Conservation (phyloP, 1,139 yeast genomes). For the Blastobotrys persicus region DNA sequence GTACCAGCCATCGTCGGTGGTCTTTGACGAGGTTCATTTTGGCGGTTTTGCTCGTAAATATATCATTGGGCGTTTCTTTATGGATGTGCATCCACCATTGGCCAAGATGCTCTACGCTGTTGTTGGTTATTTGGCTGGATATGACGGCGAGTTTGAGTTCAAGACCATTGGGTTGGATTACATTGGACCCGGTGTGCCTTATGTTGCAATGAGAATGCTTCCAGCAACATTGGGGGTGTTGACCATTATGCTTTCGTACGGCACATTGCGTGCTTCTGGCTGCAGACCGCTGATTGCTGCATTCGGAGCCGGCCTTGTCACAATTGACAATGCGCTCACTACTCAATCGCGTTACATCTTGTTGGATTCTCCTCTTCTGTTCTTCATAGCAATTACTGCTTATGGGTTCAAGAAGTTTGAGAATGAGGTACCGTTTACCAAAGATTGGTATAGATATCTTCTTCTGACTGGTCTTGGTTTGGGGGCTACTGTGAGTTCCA, state of each 20-base stretch:
- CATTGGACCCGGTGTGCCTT: slow-evolving; percentile 75
- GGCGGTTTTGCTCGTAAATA: slow-evolving; percentile 69
- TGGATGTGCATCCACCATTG: slow-evolving; percentile 97
- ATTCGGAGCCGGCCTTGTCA: slow-evolving; percentile 61
- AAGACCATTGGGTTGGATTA: slow-evolving; percentile 87
- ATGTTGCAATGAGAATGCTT: slow-evolving; percentile 78
- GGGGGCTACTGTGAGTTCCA: slow-evolving; percentile 85
- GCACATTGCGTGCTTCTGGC: slow-evolving; percentile 84
- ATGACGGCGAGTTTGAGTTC: slow-evolving; percentile 86
- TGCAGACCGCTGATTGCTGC: slow-evolving; percentile 76
- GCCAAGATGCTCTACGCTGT: slow-evolving; percentile 90
- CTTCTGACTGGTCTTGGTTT: slow-evolving; percentile 74
- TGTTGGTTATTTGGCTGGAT: slow-evolving; percentile 86
- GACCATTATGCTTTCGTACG: slow-evolving; percentile 71
- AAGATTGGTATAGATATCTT: slow-evolving; percentile 68
- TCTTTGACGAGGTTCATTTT: slow-evolving; percentile 87
- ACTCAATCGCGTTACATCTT: slow-evolving; percentile 90
- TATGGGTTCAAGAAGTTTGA: slow-evolving; percentile 82
- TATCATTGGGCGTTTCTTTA: slow-evolving; percentile 67
- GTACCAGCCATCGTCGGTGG: slow-evolving; percentile 72
- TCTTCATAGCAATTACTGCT: slow-evolving; percentile 84
- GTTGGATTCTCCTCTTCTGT: slow-evolving; percentile 85
- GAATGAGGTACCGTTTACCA: slow-evolving; percentile 67
- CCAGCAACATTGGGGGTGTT: slow-evolving; percentile 82
- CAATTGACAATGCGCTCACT: slow-evolving; percentile 80